Evolutionary conservation across 352 stramenopile genomes (phyloP).

Genomic region (Globisporangium cystogenes): DNA sequence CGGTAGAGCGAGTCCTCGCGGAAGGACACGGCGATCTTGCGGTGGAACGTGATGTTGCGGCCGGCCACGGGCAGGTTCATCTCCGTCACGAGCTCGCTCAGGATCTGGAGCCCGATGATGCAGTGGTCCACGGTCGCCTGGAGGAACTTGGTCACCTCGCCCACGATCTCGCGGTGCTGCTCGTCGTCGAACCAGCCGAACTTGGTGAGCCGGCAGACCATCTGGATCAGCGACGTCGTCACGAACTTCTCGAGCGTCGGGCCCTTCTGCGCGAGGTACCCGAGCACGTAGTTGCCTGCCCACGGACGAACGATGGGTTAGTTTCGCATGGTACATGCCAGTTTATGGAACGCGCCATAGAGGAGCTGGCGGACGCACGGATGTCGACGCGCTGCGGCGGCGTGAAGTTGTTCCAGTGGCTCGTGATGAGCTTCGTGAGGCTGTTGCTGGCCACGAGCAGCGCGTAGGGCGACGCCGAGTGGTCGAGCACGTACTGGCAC

Average conservation of each 20-base stretch:
- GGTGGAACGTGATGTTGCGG: slow-evolving; percentile 95
- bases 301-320: neutral
- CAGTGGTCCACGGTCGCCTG: slow-evolving; percentile 96
- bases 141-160: slow-evolving; percentile 97
- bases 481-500: slow-evolving; percentile 98
- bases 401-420: slow-evolving; percentile 94
- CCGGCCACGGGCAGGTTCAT: slow-evolving; percentile 95
- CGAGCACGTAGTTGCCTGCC: slow-evolving; percentile 95
- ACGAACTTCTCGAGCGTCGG: slow-evolving; percentile 94
- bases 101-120: slow-evolving; percentile 97
- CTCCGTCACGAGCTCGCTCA: slow-evolving; percentile 97
- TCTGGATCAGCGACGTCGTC: slow-evolving; percentile 93
- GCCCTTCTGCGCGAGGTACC: slow-evolving; percentile 95
- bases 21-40: slow-evolving; percentile 98
- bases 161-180: slow-evolving; percentile 94
- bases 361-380: too few relatives aligned
- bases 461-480: slow-evolving; percentile 94
- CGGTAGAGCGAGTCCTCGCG: slow-evolving; percentile 93
- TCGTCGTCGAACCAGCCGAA: slow-evolving; percentile 99
- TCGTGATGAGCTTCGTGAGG: slow-evolving; percentile 97
- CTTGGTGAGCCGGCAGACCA: slow-evolving; percentile 98
- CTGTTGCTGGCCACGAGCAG: slow-evolving; percentile 95
- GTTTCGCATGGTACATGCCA: too few relatives aligned
- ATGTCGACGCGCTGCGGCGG: slow-evolving; percentile 88
- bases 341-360: too few relatives aligned